A percentile compares a stretch with the other conserved stretches of the same genome.
phyloP scores from a whole-genome alignment of 1,284 basidiomycete species.

The Takashimella tepidaria region DNA sequence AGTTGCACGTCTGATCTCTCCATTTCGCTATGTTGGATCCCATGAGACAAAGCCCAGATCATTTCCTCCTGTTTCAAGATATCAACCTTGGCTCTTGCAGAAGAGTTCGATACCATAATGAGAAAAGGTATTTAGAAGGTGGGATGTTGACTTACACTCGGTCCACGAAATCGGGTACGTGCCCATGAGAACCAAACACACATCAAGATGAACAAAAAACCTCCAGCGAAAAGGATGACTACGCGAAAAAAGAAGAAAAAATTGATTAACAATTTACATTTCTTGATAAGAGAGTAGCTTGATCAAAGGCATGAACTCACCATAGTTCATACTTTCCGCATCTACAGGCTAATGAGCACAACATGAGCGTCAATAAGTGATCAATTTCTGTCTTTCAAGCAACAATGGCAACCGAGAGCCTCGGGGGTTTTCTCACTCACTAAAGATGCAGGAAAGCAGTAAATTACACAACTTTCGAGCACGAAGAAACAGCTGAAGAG shows the following conservation, averaged over 20 bases:
- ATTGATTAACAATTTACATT: no score
- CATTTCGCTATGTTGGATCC: neutral
- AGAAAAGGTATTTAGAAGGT: no score
- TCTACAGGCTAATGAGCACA: constrained; percentile 14
- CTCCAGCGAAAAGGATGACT: constrained; percentile 20
- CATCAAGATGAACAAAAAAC: constrained; percentile 9
- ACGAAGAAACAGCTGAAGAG: constrained; percentile 22
- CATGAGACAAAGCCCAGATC: neutral
- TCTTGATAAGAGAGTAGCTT: no score
- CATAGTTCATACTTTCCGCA: constrained; percentile 20
- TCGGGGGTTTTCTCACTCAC: constrained; percentile 5
- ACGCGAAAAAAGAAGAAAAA: no score
- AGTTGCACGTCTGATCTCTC: neutral
- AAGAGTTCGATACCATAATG: no score
- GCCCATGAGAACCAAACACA: constrained; percentile 13
- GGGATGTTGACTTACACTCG: constrained; percentile 5
- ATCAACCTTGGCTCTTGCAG: no score
- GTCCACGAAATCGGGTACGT: constrained; percentile 10
- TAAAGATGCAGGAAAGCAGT: constrained; percentile 22
- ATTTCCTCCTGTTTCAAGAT: neutral
- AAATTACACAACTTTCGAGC: constrained; percentile 20
- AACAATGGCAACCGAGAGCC: neutral
- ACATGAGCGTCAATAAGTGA: no score
- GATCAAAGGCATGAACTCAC: constrained; percentile 5
- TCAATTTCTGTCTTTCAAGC: neutral